phyloP scores from a whole-genome alignment of 2,329 filamentous ascomycete species.

The Paecilomyces formosus region DNA sequence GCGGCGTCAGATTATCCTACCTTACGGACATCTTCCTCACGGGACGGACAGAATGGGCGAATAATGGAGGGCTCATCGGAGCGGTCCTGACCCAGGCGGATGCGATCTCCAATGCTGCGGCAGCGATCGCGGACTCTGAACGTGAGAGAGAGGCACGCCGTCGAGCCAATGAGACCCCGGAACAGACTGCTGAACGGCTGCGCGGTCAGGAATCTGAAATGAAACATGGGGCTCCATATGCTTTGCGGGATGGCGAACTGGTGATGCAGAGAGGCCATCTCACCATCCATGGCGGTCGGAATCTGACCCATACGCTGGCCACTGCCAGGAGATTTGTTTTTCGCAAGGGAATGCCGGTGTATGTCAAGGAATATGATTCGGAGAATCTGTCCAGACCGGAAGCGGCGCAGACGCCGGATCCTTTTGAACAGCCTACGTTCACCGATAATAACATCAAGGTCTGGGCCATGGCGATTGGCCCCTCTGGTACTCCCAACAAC shows the following conservation, averaged over 20 bases:
- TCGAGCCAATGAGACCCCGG: conserved; percentile 10
- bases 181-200: conserved; percentile 4
- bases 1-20: conserved; percentile 57
- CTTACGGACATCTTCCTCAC: conserved; percentile 75
- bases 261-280: conserved; percentile 33
- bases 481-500: conserved; percentile 1
- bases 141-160: conserved; percentile 29
- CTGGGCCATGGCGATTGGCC: conserved; percentile 65
- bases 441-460: conserved; percentile 70
- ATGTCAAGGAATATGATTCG: conserved; percentile 58
- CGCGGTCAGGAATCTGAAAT: neutral
- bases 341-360: conserved; percentile 70
- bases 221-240: conserved; percentile 16
- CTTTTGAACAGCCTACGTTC: conserved; percentile 55
- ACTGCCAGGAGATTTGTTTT: conserved; percentile 80
- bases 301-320: conserved; percentile 73
- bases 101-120: conserved; percentile 42
- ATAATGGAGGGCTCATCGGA: conserved; percentile 74
- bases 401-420: conserved; percentile 11
- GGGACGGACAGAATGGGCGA: conserved; percentile 67
- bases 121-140: conserved; percentile 35
- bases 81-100: conserved; percentile 80
- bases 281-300: conserved; percentile 71
- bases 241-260: conserved; percentile 16
- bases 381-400: conserved; percentile 18